Evolutionary conservation across 768 basidiomycete genomes (phyloP).

Genomic region (Lepiota venenata): DNA sequence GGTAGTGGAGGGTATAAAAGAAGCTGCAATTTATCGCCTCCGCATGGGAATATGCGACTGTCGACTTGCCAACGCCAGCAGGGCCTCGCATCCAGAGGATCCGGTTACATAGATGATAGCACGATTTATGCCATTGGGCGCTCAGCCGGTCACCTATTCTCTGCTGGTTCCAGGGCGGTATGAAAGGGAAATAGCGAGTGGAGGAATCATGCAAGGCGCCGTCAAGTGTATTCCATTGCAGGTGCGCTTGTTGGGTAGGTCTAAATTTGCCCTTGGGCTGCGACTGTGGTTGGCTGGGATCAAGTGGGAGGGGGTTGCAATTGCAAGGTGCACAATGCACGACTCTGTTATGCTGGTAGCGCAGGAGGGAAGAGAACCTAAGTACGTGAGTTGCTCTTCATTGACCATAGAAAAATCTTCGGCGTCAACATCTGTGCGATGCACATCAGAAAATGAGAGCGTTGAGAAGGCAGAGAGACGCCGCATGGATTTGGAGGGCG

Average conservation of each 20-base stretch:
- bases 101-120: too few species aligned
- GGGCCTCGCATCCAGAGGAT: too few species aligned
- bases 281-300: neutral
- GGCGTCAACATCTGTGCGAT: neutral
- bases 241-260: neutral
- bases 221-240: conserved; percentile 9
- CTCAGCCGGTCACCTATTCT: too few species aligned
- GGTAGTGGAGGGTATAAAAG: too few species aligned
- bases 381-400: neutral
- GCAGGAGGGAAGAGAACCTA: conserved; percentile 6
- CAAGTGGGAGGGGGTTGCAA: neutral
- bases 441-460: neutral
- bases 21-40: too few species aligned
- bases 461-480: neutral
- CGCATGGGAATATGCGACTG: too few species aligned
- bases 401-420: neutral
- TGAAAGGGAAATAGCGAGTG: too few species aligned
- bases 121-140: too few species aligned
- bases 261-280: neutral
- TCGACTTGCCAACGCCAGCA: too few species aligned
- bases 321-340: neutral
- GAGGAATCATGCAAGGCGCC: too few species aligned
- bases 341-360: neutral
- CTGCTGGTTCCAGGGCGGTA: too few species aligned
- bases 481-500: neutral